Base-by-base conservation (phyloP, 2,329 filamentous ascomycete species). In the Ascochyta clinopodiicola region DNA sequence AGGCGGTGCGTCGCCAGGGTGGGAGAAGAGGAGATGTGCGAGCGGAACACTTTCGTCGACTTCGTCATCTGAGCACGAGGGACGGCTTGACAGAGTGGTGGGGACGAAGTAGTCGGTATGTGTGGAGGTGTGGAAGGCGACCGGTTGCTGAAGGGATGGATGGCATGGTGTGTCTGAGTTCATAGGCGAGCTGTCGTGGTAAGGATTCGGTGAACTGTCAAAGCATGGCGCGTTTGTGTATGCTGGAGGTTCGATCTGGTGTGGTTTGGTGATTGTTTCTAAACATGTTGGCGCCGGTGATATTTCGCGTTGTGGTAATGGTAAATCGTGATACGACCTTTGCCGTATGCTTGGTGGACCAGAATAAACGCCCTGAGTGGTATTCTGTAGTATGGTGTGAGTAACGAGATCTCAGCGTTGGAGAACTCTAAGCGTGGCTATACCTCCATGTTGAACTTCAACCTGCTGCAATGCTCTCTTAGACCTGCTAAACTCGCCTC, bases 31-130 rank as follows among this genome's bases (percentile, higher is more conserved):
- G 4, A 67, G 56, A 15, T 66, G 59, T 15, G 63, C 63, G 24
- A 68, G 67, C 7, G 65, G 65, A 4, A 67, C 65, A 34, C 66
- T 56, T n/a, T 65, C 64, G 36, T 68, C 57, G 24, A 57, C 51
- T 3, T 38, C 35, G 10, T 43, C 43, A 13, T 51, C 36, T 19
- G 50, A 48, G 42, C 27, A 39, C 10, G 22, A 44, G 1, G 32
- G 32, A 32, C 36, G 45, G 22, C 7, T 35, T 19, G 29, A 31
- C 21, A 22, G n/a, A n/a, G n/a, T 24, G 19, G 36, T 27, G 35
- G 6, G 15, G 3, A 21, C 15, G 19, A 21, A 35, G 22, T 40
- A 32, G 6, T 44, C 47, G n/a, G 25, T 24, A 7, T 21, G 35
- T 4, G 45, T 7, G 31, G 19, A 29, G 31, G 35, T 15, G 3